Evolutionary conservation across 2,329 filamentous ascomycete species (phyloP), one percentile per base, ranked within the genome.

Genomic region (Fusarium solani-melongenae): DNA sequence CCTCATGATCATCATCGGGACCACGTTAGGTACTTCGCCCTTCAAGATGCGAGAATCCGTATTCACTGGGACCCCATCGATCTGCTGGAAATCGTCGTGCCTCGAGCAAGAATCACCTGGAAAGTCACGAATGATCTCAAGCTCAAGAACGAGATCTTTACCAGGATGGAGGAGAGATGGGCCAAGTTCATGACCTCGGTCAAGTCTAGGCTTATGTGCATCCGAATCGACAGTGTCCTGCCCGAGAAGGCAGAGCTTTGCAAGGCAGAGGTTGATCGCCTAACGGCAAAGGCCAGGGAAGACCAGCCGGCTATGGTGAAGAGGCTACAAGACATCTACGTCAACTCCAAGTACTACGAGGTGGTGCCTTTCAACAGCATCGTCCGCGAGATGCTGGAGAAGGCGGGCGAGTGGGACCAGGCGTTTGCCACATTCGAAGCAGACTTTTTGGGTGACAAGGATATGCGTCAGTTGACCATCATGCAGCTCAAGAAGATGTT

Each of bases 401-500:
- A 94, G 76, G 95, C 96, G 5, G 92, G 95, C 22, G 94, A 95
- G 73, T 99, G 96, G 96, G 97, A 99, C 79, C 91, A 92, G 27
- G 91, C 91, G 0, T 99, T 99, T 83, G 88, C 91, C 64, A 93
- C 96, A 63, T 98, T 99, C 68, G 97, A 99, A 80, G 90, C 92
- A 49, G 93, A 97, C 76, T 99, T 96, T 83, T 92, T 99, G 77
- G 96, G 96, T 0, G 97, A 99, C 81, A 98, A 97, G 79, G 96
- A 99, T 83, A 97, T 99, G 78, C 90, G 95, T 71, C 92, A 96
- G 77, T 86, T 99, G 69, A 97, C 96, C 14, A 94, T 96, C 67
- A 88, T 98, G 70, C 97, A 99, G 80, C 86, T 99, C 66, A 96
- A 94, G 80, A 98, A 97, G 81, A 94, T 99, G 81, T 99, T 99